Conservation (phyloP, 148 eudicot species). For the Heliamphora exappendiculata region DNA sequence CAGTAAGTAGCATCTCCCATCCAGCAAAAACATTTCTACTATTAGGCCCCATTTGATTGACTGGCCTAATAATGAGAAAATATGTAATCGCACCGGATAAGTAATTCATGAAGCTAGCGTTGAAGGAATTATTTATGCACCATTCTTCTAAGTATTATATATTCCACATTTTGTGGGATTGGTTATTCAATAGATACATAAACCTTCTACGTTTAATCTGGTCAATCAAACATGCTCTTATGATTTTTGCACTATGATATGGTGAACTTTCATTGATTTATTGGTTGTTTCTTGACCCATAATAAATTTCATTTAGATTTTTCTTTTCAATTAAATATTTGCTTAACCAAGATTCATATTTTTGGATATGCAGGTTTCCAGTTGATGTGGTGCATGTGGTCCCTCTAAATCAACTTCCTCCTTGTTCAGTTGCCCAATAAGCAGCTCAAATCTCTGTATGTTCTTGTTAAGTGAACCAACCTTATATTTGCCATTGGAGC, state of each 20-base stretch:
- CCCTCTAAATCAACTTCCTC: neutral
- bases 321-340: neutral
- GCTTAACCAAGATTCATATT: neutral
- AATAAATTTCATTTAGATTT: neutral
- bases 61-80: too few species aligned
- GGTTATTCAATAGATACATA: too few species aligned
- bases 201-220: too few species aligned
- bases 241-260: neutral
- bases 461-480: neutral
- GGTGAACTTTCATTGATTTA: neutral
- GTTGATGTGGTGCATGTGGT: neutral
- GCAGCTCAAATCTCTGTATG: neutral
- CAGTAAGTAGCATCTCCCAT: constrained; percentile 18
- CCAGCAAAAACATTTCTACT: too few species aligned
- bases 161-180: too few species aligned
- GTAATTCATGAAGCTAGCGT: too few species aligned
- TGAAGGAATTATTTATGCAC: too few species aligned
- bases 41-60: too few species aligned
- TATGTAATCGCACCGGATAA: too few species aligned
- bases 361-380: neutral
- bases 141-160: too few species aligned
- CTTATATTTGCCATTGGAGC: neutral
- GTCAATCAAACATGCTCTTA: neutral
- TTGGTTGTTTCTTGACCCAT: neutral
- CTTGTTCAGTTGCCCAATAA: neutral